Percentiles rank a stretch among this genome's conserved stretches.
phyloP scores from a whole-genome alignment of 257 asterid species.

The Primulina tabacum region DNA sequence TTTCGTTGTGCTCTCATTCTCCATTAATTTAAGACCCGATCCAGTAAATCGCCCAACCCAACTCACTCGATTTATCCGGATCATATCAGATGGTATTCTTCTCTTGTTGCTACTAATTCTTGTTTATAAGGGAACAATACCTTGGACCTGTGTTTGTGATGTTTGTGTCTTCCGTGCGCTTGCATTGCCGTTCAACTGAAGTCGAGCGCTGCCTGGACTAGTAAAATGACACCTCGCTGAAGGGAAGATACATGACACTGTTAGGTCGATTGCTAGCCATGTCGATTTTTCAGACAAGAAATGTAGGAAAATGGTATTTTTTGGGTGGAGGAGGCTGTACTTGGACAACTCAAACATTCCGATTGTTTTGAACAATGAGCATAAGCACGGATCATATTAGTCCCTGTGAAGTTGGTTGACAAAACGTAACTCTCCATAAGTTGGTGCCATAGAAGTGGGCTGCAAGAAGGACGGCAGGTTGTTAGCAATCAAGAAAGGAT shows the following conservation, averaged over 20 bases:
- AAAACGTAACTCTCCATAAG: constrained; percentile 61
- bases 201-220: constrained; percentile 31
- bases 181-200: constrained; percentile 20
- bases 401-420: constrained; percentile 45
- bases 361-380: constrained; percentile 65
- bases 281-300: background rate
- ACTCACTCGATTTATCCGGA: no score
- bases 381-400: constrained; percentile 54
- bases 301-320: background rate
- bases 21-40: no score
- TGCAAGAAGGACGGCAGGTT: constrained; percentile 25
- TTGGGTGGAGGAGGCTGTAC: background rate
- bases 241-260: constrained; percentile 1
- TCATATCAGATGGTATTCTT: constrained; percentile 48
- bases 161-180: constrained; percentile 18
- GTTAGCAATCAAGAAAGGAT: background rate
- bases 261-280: background rate
- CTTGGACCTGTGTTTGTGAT: constrained; percentile 24
- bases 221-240: constrained; percentile 50
- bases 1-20: no score
- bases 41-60: no score
- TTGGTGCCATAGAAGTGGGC: constrained; percentile 77
- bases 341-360: constrained; percentile 33
- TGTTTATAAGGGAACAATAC: no score
- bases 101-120: constrained; percentile 28